A percentile compares a stretch with the other conserved stretches of the same genome.
Evolutionary conservation across 331 rosid species (phyloP).

Genomic region (Phaseolus coccineus): DNA sequence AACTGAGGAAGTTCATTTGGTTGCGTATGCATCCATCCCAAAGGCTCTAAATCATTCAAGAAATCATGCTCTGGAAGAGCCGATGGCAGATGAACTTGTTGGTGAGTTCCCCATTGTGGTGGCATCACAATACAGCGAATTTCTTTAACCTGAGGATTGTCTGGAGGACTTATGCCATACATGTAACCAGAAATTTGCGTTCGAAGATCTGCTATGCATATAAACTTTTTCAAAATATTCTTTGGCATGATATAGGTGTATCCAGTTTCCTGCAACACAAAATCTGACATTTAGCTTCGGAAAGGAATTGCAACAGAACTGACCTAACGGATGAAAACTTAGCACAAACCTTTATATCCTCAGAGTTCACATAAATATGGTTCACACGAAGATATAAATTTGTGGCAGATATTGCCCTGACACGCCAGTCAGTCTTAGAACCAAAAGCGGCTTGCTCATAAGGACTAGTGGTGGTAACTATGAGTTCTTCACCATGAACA

Average conservation of each 20-base stretch:
- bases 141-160: constrained; percentile 97
- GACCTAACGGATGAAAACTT: constrained; percentile 18
- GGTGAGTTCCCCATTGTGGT: constrained; percentile 98
- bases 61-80: constrained; percentile 97
- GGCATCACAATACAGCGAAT: constrained; percentile 96
- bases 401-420: constrained; percentile 96
- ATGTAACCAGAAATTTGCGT: constrained; percentile 96
- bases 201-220: constrained; percentile 95
- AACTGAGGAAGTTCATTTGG: constrained; percentile 99
- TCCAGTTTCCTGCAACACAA: constrained; percentile 88
- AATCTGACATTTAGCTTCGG: constrained; percentile 38
- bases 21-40: constrained; percentile 99
- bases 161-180: constrained; percentile 96
- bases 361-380: constrained; percentile 95
- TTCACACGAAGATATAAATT: constrained; percentile 95
- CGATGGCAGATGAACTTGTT: constrained; percentile 93
- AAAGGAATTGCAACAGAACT: neutral
- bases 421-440: constrained; percentile 99
- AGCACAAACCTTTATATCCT: constrained; percentile 81
- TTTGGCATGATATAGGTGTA: constrained; percentile 97
- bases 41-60: constrained; percentile 92
- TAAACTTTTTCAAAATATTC: constrained; percentile 91
- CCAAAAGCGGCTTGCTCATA: constrained; percentile 93
- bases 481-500: constrained; percentile 91
- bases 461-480: constrained; percentile 95